Evolutionary conservation across 2,329 filamentous ascomycete genomes (phyloP).

Genomic region (Apiospora saccharicola): DNA sequence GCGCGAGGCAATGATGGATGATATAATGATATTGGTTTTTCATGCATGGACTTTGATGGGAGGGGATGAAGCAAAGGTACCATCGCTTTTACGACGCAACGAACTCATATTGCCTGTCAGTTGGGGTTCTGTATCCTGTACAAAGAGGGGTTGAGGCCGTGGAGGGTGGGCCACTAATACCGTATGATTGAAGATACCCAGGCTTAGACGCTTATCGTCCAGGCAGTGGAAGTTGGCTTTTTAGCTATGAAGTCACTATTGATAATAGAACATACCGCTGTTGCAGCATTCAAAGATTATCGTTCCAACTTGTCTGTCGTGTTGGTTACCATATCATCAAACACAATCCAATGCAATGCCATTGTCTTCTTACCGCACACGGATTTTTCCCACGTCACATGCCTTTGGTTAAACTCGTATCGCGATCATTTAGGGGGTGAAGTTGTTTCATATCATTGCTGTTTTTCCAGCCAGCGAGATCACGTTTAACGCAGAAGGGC

Average conservation of each 20-base stretch:
- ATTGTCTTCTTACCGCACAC: too few relatives aligned
- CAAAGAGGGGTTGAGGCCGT: conserved; percentile 15
- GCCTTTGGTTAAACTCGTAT: too few relatives aligned
- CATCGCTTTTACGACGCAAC: conserved; percentile 23
- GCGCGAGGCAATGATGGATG: conserved; percentile 17
- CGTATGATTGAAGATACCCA: conserved; percentile 24
- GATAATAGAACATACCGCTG: conserved; percentile 18
- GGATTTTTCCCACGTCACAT: too few relatives aligned
- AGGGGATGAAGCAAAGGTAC: conserved; percentile 15
- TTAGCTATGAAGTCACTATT: conserved; percentile 19
- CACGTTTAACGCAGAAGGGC: neutral
- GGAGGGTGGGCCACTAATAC: conserved; percentile 21
- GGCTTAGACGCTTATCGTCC: conserved; percentile 1
- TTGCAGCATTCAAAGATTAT: neutral
- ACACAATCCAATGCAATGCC: neutral
- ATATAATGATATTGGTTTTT: conserved; percentile 24
- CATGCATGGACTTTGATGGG: conserved; percentile 21
- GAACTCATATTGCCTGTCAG: conserved; percentile 13
- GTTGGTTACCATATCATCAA: neutral
- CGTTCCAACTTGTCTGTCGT: neutral
- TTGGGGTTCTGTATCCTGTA: conserved; percentile 18
- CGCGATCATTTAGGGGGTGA: too few relatives aligned
- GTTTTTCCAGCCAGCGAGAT: neutral
- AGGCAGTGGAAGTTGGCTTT: conserved; percentile 19
- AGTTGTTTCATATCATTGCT: too few relatives aligned